Evolutionary conservation across 1,284 basidiomycete species (phyloP).

Genomic region (Pseudozyma thailandica): DNA sequence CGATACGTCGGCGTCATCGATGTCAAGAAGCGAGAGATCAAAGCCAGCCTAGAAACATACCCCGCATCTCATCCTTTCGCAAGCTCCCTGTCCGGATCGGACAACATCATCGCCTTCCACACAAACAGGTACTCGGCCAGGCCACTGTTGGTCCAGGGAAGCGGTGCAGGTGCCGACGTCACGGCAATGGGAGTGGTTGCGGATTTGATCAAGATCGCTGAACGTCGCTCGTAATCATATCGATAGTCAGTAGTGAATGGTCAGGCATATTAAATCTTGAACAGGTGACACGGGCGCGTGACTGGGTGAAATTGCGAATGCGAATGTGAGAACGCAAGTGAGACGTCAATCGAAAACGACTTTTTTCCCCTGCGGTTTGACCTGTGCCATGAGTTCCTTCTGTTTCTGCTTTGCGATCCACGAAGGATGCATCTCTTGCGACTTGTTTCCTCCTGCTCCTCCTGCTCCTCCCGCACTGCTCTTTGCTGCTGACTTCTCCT

Average conservation of each 20-base stretch:
- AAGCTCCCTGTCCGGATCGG: conserved; percentile 91
- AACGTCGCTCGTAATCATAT: conserved; percentile 52
- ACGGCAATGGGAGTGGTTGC: conserved; percentile 97
- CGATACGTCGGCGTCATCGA: conserved; percentile 96
- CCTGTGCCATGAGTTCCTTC: conserved; percentile 53
- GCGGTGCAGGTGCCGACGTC: conserved; percentile 94
- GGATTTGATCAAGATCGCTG: conserved; percentile 72
- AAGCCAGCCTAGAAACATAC: conserved; percentile 85
- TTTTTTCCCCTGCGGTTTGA: conserved; percentile 56
- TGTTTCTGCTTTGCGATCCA: conserved; percentile 65
- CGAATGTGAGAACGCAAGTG: no score
- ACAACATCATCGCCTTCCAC: conserved; percentile 98
- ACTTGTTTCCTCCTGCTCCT: conserved; percentile 7
- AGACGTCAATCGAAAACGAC: conserved; percentile 59
- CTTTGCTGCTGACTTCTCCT: background rate
- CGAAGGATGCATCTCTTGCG: conserved; percentile 55
- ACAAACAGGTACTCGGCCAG: conserved; percentile 79
- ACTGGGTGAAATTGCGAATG: background rate
- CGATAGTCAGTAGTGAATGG: no score
- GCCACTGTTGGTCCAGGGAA: conserved; percentile 89
- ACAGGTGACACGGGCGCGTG: background rate
- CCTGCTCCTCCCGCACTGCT: background rate
- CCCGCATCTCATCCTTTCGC: conserved; percentile 90
- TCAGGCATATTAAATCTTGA: background rate
- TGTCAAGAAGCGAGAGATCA: conserved; percentile 77